phyloP scores from a whole-genome alignment of 441 rosid genomes.

The Gossypium davidsonii region DNA sequence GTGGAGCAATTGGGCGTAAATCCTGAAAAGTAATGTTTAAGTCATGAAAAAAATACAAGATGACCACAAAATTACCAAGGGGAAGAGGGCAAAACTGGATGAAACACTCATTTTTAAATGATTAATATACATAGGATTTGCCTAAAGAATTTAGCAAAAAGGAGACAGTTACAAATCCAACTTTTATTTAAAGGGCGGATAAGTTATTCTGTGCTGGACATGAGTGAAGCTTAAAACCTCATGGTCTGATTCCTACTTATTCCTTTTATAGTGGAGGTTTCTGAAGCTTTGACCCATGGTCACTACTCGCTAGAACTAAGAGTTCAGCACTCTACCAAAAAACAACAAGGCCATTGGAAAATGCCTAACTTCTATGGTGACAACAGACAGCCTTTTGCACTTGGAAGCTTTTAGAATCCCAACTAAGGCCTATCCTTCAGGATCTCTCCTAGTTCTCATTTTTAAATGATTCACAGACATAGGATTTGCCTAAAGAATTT shows the following conservation, averaged over 20 bases:
- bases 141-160: not conserved
- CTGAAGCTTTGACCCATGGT: not conserved
- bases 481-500: not conserved
- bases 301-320: not conserved
- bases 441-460: conserved; percentile 2
- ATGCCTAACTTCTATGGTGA: not conserved
- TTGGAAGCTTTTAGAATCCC: not conserved
- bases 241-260: not conserved
- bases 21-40: conserved; percentile 26
- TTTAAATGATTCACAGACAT: not conserved
- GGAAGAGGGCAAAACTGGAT: not conserved
- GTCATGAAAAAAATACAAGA: conserved; percentile 5
- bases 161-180: not conserved
- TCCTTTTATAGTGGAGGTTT: not conserved
- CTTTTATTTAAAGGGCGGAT: not conserved
- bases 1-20: conserved; percentile 35
- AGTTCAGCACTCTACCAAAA: not conserved
- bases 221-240: not conserved
- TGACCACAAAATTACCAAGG: not conserved
- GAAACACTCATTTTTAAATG: not conserved
- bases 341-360: not conserved
- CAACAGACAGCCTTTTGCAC: not conserved
- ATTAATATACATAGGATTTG: not conserved
- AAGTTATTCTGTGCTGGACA: not conserved
- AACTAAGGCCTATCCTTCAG: not conserved